Evolutionary conservation across 2,329 filamentous ascomycete genomes (phyloP), one percentile per base, ranked within the genome.

Genomic region (Exophiala aquamarina): DNA sequence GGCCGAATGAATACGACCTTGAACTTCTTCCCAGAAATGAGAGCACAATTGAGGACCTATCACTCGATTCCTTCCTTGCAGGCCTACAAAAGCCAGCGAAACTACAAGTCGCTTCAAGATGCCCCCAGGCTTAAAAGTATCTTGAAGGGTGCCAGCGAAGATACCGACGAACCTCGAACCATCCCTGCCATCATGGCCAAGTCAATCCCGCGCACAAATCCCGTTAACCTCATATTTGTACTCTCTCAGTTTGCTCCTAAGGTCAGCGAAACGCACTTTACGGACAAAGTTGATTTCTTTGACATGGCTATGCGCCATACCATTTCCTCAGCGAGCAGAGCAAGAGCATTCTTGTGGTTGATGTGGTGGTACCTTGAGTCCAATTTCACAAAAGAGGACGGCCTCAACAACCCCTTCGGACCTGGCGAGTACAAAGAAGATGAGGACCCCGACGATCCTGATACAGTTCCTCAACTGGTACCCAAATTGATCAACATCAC

Each of bases 291-390:
- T 57, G 93, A 98, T 67, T 97, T 98, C 66, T 95, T 96, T 66
- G 93, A 98, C 61, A 79, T 98, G 13, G 86, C 98, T 60, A 97
- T 97, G 91, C 85, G 89, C 63, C 84, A 85, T 1, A 86, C 87
- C 18, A 79, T 89, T 51, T 89, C 84, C 47, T 97, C 91, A 67
- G 72, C 76, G 57, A 95, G 89, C 52, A 82, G 93, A 54, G 91
- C 93, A 1, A 83, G 75, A 35, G 92, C 92, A 1, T 98, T 98
- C 59, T 72, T 98, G 15, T 98, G 93, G 93, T 75, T 98, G 54
- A 94, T 98, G 83, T 98, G 93, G 93, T 96, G 93, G 75, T 97
- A 98, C 63, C 78, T 98, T 14, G 93, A 98, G 66, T 95, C 91
- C 20, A 44, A 54, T 28, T 97, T 96, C 59, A 88, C 88, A 0